Percentiles rank a stretch among this genome's conserved stretches.
These are phyloP conservation scores for Limnomonas spitsbergensis DNA, from an alignment of 139 green algal species.

Conservation along the genomic window DNA sequence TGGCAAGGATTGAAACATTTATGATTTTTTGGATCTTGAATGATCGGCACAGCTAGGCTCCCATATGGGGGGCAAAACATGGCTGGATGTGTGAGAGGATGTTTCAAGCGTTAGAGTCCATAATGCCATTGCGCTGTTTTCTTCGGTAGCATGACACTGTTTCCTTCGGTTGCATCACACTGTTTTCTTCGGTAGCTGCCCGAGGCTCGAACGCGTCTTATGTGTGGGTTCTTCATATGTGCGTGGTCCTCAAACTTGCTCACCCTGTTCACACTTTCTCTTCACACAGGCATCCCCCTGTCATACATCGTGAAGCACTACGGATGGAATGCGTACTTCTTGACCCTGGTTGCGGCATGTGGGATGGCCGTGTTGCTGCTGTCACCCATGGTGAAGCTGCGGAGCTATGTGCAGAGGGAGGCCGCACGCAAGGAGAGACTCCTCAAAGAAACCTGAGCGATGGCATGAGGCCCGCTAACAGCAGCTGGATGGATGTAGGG, in stretches of 20 bases:
- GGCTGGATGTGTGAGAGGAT: background rate
- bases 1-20: background rate
- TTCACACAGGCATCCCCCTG: constrained; percentile 84
- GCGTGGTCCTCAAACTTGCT: too few species aligned
- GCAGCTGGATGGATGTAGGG: too few species aligned
- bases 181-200: too few species aligned
- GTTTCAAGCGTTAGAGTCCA: too few species aligned
- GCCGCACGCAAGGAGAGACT: background rate
- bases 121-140: too few species aligned
- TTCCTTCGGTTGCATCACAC: too few species aligned
- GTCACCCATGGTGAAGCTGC: constrained; percentile 83
- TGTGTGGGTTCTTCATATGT: too few species aligned
- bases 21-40: background rate
- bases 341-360: constrained; percentile 77
- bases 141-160: too few species aligned
- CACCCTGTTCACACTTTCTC: too few species aligned
- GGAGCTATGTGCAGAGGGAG: constrained; percentile 75
- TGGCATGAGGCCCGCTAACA: background rate
- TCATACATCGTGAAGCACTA: constrained; percentile 90
- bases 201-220: too few species aligned
- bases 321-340: constrained; percentile 89
- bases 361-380: constrained; percentile 79
- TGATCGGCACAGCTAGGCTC: too few species aligned
- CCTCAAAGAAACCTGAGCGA: background rate
- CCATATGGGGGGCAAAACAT: background rate